Base-by-base conservation (phyloP, 345 rosid species). In the Carallia pectinifolia region DNA sequence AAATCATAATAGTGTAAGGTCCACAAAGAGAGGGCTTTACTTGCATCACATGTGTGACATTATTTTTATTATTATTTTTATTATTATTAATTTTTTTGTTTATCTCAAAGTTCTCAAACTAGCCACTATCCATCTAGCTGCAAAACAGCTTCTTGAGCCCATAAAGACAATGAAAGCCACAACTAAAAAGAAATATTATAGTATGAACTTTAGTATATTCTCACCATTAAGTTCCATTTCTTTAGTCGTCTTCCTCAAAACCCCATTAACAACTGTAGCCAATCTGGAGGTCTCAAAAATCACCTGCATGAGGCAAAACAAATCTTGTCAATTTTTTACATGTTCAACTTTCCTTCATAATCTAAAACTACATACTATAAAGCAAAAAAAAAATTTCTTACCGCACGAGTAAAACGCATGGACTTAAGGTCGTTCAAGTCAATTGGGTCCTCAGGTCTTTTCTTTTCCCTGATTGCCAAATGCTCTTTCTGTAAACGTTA, bases 321-420 rank as follows among this genome's bases (percentile, higher is more conserved):
- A 29, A 66, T 33, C 56, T 2, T 53, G 18, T 3, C 47, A 48
- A 47, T 47, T n/a, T 52, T 56, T 27, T 27, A 56, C 34, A 27
- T 34, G 15, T 38, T 66, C 34, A 67, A 33, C 27, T 29, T 10
- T 27, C 39, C 6, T 9, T 56, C 38, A 58, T 6, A 56, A 9
- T 27, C 9, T 56, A 27, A 56, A 58, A 6, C 36, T n/a, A 36
- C 10, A 8, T 5, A 37, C 6, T 53, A 47, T 31, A 33, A 5
- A 23, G 65, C 65, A 71, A 69, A 23, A 7, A 10, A 30, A 30
- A 37, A 29, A 33, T 62, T 17, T 62, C 96, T 81, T 74, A 91
- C 98, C 18, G 98, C 98, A 18, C 98, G 87, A 44, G 97, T 94
- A 58, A 94, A 90, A 69, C 77, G 76, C 97, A 94, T 89, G 13